Conservation (phyloP, 2,329 filamentous ascomycete species). For the Fusarium tjaetaba region DNA sequence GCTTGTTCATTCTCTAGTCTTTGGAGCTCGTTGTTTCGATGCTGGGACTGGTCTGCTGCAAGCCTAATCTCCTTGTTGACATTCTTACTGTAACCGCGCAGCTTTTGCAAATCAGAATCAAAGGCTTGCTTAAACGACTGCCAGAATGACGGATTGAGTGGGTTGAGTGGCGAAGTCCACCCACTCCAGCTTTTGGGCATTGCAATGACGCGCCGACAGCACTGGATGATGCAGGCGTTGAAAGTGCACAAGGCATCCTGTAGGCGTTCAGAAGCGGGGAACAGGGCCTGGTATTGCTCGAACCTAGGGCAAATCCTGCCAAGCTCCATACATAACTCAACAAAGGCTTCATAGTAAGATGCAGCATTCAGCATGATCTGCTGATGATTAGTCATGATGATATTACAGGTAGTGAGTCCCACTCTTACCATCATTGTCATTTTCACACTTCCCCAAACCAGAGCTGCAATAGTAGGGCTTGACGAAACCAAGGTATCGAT, state of each 20-base stretch:
- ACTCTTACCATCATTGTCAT: slow-evolving; percentile 28
- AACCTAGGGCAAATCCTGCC: slow-evolving; percentile 49
- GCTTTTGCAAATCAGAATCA: slow-evolving; percentile 30
- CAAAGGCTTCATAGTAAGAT: slow-evolving; percentile 53
- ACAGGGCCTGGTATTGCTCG: slow-evolving; percentile 50
- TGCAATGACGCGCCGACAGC: slow-evolving; percentile 44
- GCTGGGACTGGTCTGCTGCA: slow-evolving; percentile 39
- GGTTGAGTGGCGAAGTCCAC: slow-evolving; percentile 24
- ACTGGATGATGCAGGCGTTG: slow-evolving; percentile 49
- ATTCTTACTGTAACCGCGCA: slow-evolving; percentile 28
- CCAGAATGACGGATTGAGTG: not conserved
- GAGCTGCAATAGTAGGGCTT: slow-evolving; percentile 49
- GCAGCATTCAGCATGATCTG: slow-evolving; percentile 49
- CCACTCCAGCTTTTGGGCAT: not conserved
- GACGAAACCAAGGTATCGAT: slow-evolving; percentile 52
- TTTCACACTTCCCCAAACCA: slow-evolving; percentile 57
- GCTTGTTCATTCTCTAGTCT: not conserved
- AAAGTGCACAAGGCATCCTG: slow-evolving; percentile 49
- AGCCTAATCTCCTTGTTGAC: slow-evolving; percentile 42
- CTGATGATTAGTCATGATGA: accelerated
- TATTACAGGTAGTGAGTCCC: accelerated
- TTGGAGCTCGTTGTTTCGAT: slow-evolving; percentile 37
- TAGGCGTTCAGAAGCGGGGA: slow-evolving; percentile 46
- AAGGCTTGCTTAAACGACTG: slow-evolving; percentile 47
- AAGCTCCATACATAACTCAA: slow-evolving; percentile 50